These are phyloP conservation scores for Annona cherimola DNA, from an alignment of 164 flowering plant species.

Conservation along the genomic window DNA sequence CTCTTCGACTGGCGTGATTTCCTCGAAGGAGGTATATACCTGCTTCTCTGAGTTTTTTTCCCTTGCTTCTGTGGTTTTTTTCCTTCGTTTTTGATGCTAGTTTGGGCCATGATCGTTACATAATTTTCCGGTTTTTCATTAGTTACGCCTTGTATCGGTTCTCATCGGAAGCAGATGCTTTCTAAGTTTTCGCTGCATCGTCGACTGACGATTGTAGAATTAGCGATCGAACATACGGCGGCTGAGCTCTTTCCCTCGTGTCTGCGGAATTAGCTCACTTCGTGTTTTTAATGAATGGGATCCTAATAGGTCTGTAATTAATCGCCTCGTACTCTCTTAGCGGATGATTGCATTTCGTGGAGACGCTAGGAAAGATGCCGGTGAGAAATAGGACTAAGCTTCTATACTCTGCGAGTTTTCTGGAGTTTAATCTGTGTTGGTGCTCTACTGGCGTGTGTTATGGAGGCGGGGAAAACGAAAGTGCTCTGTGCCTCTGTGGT, in stretches of 20 bases:
- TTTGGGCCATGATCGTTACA: not conserved
- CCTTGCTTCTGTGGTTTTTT: not conserved
- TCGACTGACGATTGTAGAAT: not conserved
- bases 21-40: not conserved
- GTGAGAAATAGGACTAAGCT: no score
- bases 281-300: no score
- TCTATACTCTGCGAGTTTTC: no score
- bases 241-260: no score
- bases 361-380: no score
- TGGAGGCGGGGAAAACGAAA: no score
- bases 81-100: not conserved
- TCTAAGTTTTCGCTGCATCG: not conserved
- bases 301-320: not conserved
- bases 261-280: no score
- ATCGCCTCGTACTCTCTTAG: not conserved
- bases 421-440: no score
- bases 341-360: no score
- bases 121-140: not conserved
- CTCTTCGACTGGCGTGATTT: not conserved
- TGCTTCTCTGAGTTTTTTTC: not conserved
- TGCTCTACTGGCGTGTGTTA: no score
- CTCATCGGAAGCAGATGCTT: not conserved
- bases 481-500: no score
- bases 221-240: no score
- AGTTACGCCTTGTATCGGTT: not conserved